Percentiles rank a stretch among this genome's conserved stretches.
Evolutionary conservation across 2,329 filamentous ascomycete genomes (phyloP).

Genomic region (Fusarium tjaetaba): DNA sequence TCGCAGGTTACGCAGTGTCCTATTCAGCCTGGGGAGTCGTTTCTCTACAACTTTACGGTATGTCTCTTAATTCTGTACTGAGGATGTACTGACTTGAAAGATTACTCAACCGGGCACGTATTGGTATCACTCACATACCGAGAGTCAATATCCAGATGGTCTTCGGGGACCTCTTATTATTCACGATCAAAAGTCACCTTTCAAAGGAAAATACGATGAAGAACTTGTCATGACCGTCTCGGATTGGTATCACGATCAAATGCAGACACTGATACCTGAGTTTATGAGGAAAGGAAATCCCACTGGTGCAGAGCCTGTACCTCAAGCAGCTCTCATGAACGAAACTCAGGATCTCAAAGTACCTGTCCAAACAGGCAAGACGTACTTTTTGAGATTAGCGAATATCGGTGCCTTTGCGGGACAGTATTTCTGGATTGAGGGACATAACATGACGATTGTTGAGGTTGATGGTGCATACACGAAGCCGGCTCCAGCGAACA

Average conservation of each 20-base stretch:
- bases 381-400: slow-evolving; percentile 54
- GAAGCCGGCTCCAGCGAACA: slow-evolving; percentile 65
- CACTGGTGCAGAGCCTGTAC: slow-evolving; percentile 71
- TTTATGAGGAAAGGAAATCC: slow-evolving; percentile 66
- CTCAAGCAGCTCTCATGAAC: slow-evolving; percentile 75
- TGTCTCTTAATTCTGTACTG: slow-evolving; percentile 4
- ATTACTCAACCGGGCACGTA: slow-evolving; percentile 76
- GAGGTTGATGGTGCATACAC: slow-evolving; percentile 79
- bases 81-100: slow-evolving; percentile 45
- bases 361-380: slow-evolving; percentile 70
- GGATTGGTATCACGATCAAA: slow-evolving; percentile 75
- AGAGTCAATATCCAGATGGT: slow-evolving; percentile 77
- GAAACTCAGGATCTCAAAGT: slow-evolving; percentile 71
- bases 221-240: slow-evolving; percentile 74
- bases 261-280: slow-evolving; percentile 55
- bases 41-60: slow-evolving; percentile 77
- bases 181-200: slow-evolving; percentile 69
- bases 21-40: slow-evolving; percentile 70
- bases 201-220: slow-evolving; percentile 66
- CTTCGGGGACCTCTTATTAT: slow-evolving; percentile 72
- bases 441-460: slow-evolving; percentile 73
- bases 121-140: slow-evolving; percentile 80
- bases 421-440: slow-evolving; percentile 74
- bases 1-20: slow-evolving; percentile 72
- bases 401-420: slow-evolving; percentile 78